Evolutionary conservation across 75 land plant species (phyloP).

Genomic region (Picea sitchensis): DNA sequence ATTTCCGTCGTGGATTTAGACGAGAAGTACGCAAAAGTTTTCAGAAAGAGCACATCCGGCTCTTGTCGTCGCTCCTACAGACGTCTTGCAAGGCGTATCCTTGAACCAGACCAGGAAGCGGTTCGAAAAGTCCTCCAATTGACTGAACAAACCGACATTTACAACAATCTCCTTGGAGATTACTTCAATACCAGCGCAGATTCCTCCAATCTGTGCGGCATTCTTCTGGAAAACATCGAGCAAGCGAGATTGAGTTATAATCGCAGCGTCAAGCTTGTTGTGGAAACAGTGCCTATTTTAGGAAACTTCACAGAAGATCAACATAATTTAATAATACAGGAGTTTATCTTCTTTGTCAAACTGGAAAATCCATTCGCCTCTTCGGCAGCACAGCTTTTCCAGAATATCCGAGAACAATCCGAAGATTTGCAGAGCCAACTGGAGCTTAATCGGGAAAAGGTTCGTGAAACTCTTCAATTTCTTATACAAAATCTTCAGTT

Average conservation of each 20-base stretch:
- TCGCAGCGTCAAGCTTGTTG: conserved; percentile 8
- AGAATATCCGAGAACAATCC: background rate
- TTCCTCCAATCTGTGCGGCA: conserved; percentile 44
- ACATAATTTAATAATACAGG: background rate
- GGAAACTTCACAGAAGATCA: background rate
- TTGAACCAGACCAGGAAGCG: conserved; percentile 43
- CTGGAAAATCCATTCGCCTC: conserved; percentile 2
- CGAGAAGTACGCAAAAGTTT: conserved; percentile 46
- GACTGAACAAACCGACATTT: background rate
- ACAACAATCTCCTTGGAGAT: conserved; percentile 17
- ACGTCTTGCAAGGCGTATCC: conserved; percentile 37
- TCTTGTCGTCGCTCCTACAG: conserved; percentile 21
- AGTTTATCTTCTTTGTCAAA: background rate
- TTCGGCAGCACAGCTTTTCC: background rate
- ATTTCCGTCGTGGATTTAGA: conserved; percentile 12
- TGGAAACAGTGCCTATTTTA: background rate
- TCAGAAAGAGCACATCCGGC: conserved; percentile 23
- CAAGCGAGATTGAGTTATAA: conserved; percentile 12
- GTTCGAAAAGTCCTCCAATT: conserved; percentile 13
- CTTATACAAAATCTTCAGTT: background rate
- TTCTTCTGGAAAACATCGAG: conserved; percentile 35
- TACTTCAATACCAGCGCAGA: conserved; percentile 44
- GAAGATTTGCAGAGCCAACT: background rate
- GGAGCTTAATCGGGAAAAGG: background rate
- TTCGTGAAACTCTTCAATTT: background rate